Percentiles rank a stretch among this genome's conserved stretches.
phyloP scores from a whole-genome alignment of 495 filamentous ascomycete species.

The Penicillium canescens region DNA sequence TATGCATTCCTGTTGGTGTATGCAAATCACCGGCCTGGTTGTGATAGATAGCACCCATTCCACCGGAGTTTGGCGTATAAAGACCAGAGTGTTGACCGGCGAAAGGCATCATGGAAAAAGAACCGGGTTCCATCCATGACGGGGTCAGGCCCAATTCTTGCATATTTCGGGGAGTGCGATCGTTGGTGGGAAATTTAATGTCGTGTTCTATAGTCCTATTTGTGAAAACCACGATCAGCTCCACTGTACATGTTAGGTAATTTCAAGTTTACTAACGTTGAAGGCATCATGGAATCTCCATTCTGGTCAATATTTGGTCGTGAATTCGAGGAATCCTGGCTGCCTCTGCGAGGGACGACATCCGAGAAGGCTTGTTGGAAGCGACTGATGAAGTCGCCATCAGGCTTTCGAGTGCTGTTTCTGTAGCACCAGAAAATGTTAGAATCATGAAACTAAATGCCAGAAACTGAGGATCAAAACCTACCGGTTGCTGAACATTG shows the following conservation, averaged over 20 bases:
- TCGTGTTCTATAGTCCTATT: conserved; percentile 12
- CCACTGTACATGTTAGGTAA: not conserved
- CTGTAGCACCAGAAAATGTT: conserved; percentile 38
- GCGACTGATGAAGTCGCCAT: conserved; percentile 76
- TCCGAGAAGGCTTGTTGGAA: conserved; percentile 82
- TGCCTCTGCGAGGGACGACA: conserved; percentile 42
- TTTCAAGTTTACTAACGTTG: conserved; percentile 18
- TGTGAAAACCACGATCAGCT: conserved; percentile 8
- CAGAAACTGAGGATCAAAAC: not conserved
- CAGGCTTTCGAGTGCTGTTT: conserved; percentile 83
- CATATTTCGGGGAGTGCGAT: conserved; percentile 73
- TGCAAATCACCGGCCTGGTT: conserved; percentile 87
- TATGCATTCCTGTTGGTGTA: conserved; percentile 73
- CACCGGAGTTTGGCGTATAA: conserved; percentile 86
- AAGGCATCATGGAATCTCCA: conserved; percentile 20
- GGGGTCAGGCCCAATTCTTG: conserved; percentile 87
- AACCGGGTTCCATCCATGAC: conserved; percentile 80
- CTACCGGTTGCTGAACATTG: conserved; percentile 29
- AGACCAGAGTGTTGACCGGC: conserved; percentile 79
- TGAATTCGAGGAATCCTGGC: not conserved
- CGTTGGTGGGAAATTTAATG: conserved; percentile 48
- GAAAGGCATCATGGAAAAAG: conserved; percentile 75
- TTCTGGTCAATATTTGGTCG: not conserved
- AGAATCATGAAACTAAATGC: not conserved
- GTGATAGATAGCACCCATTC: conserved; percentile 80